Evolutionary conservation across 225 moss, liverwort and hornwort genomes (phyloP).

Genomic region (Polytrichum commune): DNA sequence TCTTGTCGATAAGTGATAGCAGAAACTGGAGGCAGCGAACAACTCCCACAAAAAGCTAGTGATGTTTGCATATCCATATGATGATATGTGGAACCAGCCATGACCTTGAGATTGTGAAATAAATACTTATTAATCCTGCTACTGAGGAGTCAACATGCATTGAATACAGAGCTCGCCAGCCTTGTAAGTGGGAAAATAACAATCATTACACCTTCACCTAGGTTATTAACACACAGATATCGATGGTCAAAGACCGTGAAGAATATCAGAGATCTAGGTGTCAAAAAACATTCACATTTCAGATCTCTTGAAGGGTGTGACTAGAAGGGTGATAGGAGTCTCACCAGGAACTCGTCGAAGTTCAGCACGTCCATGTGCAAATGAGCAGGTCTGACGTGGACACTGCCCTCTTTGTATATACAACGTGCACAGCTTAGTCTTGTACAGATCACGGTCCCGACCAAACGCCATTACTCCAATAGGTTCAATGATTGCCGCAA

Average conservation of each 20-base stretch:
- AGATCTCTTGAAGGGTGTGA: background rate
- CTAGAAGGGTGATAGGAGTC: slow-evolving; percentile 22
- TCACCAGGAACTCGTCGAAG: slow-evolving; percentile 93
- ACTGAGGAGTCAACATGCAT: no score
- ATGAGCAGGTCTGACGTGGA: slow-evolving; percentile 98
- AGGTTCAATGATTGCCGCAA: background rate
- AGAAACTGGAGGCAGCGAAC: slow-evolving; percentile 7
- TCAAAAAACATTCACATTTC: background rate
- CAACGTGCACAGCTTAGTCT: slow-evolving; percentile 98
- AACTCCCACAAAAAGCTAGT: no score
- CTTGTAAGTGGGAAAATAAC: slow-evolving; percentile 2
- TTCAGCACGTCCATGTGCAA: slow-evolving; percentile 96
- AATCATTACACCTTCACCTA: slow-evolving; percentile 45
- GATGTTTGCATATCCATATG: no score
- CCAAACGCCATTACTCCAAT: slow-evolving; percentile 44
- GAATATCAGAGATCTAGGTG: slow-evolving; percentile 22
- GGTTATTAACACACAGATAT: slow-evolving; percentile 19
- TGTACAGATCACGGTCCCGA: slow-evolving; percentile 86
- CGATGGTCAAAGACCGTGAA: slow-evolving; percentile 21
- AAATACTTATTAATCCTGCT: slow-evolving; percentile 6
- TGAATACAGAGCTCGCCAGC: slow-evolving; percentile 3
- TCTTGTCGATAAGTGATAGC: background rate
- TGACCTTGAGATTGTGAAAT: slow-evolving; percentile 2
- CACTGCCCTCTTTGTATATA: slow-evolving; percentile 87
- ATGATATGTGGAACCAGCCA: background rate